These are phyloP conservation scores for Cetraspora pellucida DNA, from an alignment of 192 early-diverging fungal genomes.

Conservation along the genomic window DNA sequence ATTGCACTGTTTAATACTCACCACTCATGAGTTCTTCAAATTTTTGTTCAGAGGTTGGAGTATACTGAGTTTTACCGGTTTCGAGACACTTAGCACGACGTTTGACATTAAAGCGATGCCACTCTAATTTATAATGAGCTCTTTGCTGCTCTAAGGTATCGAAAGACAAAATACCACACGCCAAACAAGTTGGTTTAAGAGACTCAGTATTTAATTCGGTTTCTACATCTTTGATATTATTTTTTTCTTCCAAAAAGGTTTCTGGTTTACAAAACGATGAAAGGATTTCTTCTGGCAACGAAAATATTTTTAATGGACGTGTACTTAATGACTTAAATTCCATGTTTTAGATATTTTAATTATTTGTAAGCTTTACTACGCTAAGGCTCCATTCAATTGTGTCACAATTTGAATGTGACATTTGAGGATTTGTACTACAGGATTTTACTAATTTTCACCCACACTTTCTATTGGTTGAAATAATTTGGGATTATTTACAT, in stretches of 20 bases:
- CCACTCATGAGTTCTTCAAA: conserved; percentile 59
- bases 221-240: not conserved
- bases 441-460: too few relatives aligned
- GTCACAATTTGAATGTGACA: too few relatives aligned
- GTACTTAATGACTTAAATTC: not conserved
- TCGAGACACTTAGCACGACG: conserved; percentile 41
- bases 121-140: conserved; percentile 53
- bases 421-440: too few relatives aligned
- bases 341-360: not conserved
- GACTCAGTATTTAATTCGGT: conserved; percentile 9
- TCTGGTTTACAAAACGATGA: not conserved
- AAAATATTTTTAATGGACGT: conserved; percentile 2
- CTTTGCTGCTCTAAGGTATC: conserved; percentile 46
- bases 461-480: too few relatives aligned
- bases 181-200: conserved; percentile 41
- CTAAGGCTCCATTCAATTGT: too few relatives aligned
- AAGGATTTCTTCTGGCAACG: not conserved
- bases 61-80: conserved; percentile 5
- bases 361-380: too few relatives aligned
- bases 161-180: conserved; percentile 46
- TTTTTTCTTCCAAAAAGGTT: not conserved
- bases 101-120: conserved; percentile 64
- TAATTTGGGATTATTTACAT: too few relatives aligned
- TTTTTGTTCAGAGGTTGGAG: conserved; percentile 47
- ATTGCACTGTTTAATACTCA: not conserved